Evolutionary conservation across 2,329 filamentous ascomycete genomes (phyloP).

Genomic region (Penicillium fuscoglaucum): DNA sequence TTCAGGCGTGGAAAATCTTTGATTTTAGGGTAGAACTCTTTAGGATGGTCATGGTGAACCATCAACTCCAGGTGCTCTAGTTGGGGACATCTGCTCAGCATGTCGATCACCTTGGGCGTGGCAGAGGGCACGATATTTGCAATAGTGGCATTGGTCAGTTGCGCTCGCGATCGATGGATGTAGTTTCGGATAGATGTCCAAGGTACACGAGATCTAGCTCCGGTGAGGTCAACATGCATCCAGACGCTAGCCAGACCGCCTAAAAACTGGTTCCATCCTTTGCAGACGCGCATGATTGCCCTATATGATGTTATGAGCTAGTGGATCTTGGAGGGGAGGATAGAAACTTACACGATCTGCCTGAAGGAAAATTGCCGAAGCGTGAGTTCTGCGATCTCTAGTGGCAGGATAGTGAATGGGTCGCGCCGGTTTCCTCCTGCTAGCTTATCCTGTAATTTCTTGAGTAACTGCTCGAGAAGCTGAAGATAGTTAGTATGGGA

Average conservation of each 20-base stretch:
- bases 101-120: constrained; percentile 29
- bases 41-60: constrained; percentile 16
- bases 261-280: constrained; percentile 56
- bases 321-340: not conserved
- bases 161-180: constrained; percentile 37
- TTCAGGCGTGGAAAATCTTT: constrained; percentile 29
- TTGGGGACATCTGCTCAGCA: constrained; percentile 37
- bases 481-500: not conserved
- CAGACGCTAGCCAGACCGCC: constrained; percentile 50
- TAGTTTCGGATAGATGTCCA: constrained; percentile 37
- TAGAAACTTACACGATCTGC: constrained; percentile 46
- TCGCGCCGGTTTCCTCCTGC: constrained; percentile 43
- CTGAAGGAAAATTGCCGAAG: constrained; percentile 55
- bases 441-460: constrained; percentile 51
- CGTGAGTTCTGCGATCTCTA: constrained; percentile 55
- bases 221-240: constrained; percentile 55
- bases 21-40: constrained; percentile 30
- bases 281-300: constrained; percentile 55
- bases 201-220: constrained; percentile 46
- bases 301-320: constrained; percentile 27
- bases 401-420: constrained; percentile 55
- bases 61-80: constrained; percentile 35
- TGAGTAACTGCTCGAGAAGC: constrained; percentile 38
- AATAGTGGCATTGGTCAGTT: constrained; percentile 35
- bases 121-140: constrained; percentile 31